phyloP scores from a whole-genome alignment of 805 yeast species.

The Candida nonsorbophila region DNA sequence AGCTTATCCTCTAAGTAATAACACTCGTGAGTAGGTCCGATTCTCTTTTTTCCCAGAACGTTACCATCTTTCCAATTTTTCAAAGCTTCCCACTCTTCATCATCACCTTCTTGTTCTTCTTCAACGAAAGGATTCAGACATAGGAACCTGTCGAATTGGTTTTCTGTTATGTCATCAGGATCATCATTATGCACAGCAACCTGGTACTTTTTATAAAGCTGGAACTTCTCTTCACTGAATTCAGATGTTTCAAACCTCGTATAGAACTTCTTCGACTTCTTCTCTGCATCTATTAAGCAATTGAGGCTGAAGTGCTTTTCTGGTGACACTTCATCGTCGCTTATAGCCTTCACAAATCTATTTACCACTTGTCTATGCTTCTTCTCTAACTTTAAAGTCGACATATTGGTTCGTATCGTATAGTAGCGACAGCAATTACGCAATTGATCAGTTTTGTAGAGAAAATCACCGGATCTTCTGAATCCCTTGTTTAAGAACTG shows the following conservation, averaged over 20 bases:
- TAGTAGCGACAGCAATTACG: slow-evolving; percentile 75
- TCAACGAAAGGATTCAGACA: slow-evolving; percentile 60
- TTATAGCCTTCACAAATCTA: slow-evolving; percentile 45
- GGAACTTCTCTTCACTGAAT: slow-evolving; percentile 54
- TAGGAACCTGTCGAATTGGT: slow-evolving; percentile 58
- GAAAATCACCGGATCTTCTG: slow-evolving; percentile 69
- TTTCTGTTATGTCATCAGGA: slow-evolving; percentile 36
- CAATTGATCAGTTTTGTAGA: slow-evolving; percentile 61
- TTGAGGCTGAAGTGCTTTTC: slow-evolving; percentile 14
- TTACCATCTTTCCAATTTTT: slow-evolving; percentile 30
- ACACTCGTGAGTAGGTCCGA: slow-evolving; percentile 75
- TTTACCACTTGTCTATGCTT: slow-evolving; percentile 65
- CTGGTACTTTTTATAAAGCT: slow-evolving; percentile 66
- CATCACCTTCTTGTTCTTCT: slow-evolving; percentile 16
- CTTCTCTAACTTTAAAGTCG: slow-evolving; percentile 45
- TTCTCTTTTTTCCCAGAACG: slow-evolving; percentile 8
- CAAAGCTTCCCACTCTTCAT: slow-evolving; percentile 33
- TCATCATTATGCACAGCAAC: slow-evolving; percentile 60
- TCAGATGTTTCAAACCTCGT: slow-evolving; percentile 50
- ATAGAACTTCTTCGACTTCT: slow-evolving; percentile 22
- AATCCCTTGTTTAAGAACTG: slow-evolving; percentile 65
- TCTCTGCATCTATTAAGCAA: slow-evolving; percentile 37
- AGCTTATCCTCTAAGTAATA: slow-evolving; percentile 60
- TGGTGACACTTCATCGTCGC: slow-evolving; percentile 8
- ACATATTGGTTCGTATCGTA: slow-evolving; percentile 62